Evolutionary conservation across 306 rosid genomes (phyloP).

Genomic region (Vigna unguiculata): DNA sequence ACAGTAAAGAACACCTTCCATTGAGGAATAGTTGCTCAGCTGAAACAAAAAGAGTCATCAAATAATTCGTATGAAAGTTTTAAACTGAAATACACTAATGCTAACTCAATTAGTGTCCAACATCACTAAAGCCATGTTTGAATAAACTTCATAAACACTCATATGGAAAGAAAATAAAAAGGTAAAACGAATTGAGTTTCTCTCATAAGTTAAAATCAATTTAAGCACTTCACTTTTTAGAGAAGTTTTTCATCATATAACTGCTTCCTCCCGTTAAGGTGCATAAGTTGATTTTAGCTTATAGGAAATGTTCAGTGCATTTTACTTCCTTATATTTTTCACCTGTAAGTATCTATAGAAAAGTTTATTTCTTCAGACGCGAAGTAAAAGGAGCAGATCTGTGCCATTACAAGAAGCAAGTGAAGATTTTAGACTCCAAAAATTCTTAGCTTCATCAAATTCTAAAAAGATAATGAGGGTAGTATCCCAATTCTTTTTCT

Average conservation of each 20-base stretch:
- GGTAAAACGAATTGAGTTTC: neutral
- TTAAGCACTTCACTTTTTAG: neutral
- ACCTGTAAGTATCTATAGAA: no score
- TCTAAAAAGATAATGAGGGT: neutral
- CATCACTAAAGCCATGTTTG: neutral
- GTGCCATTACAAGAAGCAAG: slow-evolving; percentile 13
- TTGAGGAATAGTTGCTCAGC: slow-evolving; percentile 94
- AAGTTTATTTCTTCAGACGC: neutral
- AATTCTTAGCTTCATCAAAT: slow-evolving; percentile 28
- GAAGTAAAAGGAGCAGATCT: slow-evolving; percentile 1
- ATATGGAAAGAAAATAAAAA: neutral
- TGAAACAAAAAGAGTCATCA: slow-evolving; percentile 50
- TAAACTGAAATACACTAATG: slow-evolving; percentile 40
- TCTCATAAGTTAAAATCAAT: neutral
- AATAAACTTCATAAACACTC: neutral
- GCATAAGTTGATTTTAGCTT: neutral
- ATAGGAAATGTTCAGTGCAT: neutral
- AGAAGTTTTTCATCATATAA: neutral
- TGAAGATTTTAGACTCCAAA: slow-evolving; percentile 19
- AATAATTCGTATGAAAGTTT: neutral
- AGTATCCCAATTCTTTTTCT: neutral
- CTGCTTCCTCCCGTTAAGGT: neutral
- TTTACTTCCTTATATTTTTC: neutral
- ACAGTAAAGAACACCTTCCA: slow-evolving; percentile 95
- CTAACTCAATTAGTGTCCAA: slow-evolving; percentile 13